Conservation (phyloP, 495 filamentous ascomycete genomes). For the Penicillium samsonianum region DNA sequence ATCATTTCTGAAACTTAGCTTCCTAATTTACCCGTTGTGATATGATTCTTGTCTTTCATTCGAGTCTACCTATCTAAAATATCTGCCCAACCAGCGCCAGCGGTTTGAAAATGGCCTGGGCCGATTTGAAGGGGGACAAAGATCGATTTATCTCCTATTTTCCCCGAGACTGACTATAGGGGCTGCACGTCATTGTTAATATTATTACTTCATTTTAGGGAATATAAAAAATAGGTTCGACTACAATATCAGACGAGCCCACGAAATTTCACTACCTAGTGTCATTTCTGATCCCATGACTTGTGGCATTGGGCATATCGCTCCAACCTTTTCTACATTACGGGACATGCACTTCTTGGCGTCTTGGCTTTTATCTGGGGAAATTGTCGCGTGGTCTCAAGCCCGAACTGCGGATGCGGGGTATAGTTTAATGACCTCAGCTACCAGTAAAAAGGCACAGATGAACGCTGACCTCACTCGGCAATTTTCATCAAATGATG, state of each 20-base stretch:
- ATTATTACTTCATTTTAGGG: background rate
- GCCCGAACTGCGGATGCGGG: slow-evolving; percentile 25
- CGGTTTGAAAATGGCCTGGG: slow-evolving; percentile 26
- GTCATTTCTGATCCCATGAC: slow-evolving; percentile 10
- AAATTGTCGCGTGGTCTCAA: slow-evolving; percentile 32
- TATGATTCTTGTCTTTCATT: slow-evolving; percentile 15
- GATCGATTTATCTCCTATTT: slow-evolving; percentile 30
- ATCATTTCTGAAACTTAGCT: slow-evolving; percentile 19
- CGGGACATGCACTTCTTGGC: slow-evolving; percentile 17
- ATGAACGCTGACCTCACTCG: background rate
- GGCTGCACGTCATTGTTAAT: slow-evolving; percentile 24
- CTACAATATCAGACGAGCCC: too few species aligned
- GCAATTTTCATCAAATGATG: background rate
- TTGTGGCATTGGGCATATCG: slow-evolving; percentile 4
- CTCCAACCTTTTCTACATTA: background rate
- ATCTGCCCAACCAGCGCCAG: slow-evolving; percentile 18
- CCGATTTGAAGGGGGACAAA: slow-evolving; percentile 17
- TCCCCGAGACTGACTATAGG: slow-evolving; percentile 20
- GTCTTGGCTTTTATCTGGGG: slow-evolving; percentile 31
- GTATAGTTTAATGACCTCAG: slow-evolving; percentile 17
- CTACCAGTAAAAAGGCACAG: background rate
- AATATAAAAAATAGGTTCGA: background rate
- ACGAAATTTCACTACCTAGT: too few species aligned
- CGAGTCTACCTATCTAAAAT: slow-evolving; percentile 18
- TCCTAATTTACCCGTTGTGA: slow-evolving; percentile 34